These are phyloP conservation scores for Aureobasidium namibiae DNA, from an alignment of 2,329 filamentous ascomycete species.

Conservation along the genomic window DNA sequence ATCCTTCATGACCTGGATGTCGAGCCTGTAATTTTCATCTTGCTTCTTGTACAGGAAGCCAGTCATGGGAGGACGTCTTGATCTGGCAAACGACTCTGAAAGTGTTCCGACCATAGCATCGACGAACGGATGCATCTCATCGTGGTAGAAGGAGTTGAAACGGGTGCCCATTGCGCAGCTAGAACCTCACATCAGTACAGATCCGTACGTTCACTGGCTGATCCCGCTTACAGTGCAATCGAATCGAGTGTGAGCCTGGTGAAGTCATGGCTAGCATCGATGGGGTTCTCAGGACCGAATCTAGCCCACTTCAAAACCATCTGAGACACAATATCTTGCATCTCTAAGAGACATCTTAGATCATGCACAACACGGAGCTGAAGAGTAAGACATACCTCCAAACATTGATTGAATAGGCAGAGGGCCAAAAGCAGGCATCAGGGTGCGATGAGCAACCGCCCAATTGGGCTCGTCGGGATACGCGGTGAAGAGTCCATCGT, in stretches of 20 bases:
- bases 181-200: too few relatives aligned
- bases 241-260: neutral
- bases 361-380: too few relatives aligned
- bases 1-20: neutral
- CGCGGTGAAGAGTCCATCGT: neutral
- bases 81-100: neutral
- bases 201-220: neutral
- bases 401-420: slow-evolving; percentile 34
- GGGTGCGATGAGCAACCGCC: slow-evolving; percentile 32
- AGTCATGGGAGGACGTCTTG: neutral
- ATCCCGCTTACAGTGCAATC: neutral
- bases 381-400: too few relatives aligned
- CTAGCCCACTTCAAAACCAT: slow-evolving; percentile 21
- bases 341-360: slow-evolving; percentile 26
- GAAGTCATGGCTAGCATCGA: neutral
- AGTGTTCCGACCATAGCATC: neutral
- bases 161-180: neutral
- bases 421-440: slow-evolving; percentile 41
- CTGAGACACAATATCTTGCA: slow-evolving; percentile 27
- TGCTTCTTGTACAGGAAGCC: neutral
- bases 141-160: neutral
- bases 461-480: slow-evolving; percentile 21
- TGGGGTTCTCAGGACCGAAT: neutral
- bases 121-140: neutral
- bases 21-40: neutral